Evolutionary conservation across 1,139 yeast species (phyloP).

Genomic region (Candida sanyaensis): DNA sequence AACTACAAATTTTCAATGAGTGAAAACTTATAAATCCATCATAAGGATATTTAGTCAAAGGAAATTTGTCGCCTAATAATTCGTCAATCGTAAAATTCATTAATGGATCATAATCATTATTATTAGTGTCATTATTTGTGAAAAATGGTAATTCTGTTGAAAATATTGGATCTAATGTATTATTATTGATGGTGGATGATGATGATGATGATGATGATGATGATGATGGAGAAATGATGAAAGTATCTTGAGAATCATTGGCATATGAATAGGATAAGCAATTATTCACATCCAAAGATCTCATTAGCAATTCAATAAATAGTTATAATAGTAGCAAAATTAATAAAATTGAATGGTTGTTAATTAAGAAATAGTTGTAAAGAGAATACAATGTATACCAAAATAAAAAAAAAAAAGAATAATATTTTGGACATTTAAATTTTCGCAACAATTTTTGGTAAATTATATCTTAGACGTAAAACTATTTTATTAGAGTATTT

Average conservation of each 20-base stretch:
- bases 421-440: no score
- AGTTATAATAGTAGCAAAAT: neutral
- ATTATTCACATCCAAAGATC: neutral
- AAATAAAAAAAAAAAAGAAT: no score
- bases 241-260: slow-evolving; percentile 10
- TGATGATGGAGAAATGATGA: slow-evolving; percentile 4
- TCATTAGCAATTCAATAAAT: slow-evolving; percentile 5
- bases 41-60: slow-evolving; percentile 20
- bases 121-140: slow-evolving; percentile 11
- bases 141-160: slow-evolving; percentile 25
- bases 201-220: slow-evolving; percentile 4
- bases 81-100: slow-evolving; percentile 20
- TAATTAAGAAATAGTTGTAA: neutral
- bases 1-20: slow-evolving; percentile 33
- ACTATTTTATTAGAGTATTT: no score
- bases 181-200: slow-evolving; percentile 2
- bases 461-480: no score
- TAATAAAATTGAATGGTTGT: neutral
- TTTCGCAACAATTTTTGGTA: no score
- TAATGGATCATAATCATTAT: slow-evolving; percentile 20
- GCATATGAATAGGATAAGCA: neutral
- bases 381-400: neutral
- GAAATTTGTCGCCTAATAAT: slow-evolving; percentile 25
- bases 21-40: slow-evolving; percentile 39
- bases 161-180: slow-evolving; percentile 7